Conservation (phyloP, 208 protist species). For the Phytomonas serpens region DNA sequence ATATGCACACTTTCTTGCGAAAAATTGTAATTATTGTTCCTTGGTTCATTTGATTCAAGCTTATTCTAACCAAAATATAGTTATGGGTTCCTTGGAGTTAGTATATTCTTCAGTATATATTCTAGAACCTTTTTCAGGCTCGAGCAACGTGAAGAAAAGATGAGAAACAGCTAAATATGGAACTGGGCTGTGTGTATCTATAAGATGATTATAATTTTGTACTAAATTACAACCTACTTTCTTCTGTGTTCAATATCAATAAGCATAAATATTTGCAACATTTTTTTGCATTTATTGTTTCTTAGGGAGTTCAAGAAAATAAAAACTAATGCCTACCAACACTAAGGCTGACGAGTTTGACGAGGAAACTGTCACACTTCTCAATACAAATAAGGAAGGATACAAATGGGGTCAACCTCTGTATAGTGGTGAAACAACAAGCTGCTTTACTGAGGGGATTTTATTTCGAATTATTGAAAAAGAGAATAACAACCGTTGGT, state of each 20-base stretch:
- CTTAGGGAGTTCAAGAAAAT: slow-evolving; percentile 11
- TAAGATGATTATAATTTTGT: slow-evolving; percentile 11
- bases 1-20: slow-evolving; percentile 6
- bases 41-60: slow-evolving; percentile 1
- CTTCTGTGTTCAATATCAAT: slow-evolving; percentile 13
- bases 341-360: slow-evolving; percentile 72
- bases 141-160: neutral
- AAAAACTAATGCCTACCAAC: slow-evolving; percentile 2
- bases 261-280: slow-evolving; percentile 9
- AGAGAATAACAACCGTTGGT: slow-evolving; percentile 53
- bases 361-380: slow-evolving; percentile 41
- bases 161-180: neutral
- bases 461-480: slow-evolving; percentile 68
- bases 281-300: slow-evolving; percentile 10
- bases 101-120: neutral
- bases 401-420: slow-evolving; percentile 23
- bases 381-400: slow-evolving; percentile 19
- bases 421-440: slow-evolving; percentile 41
- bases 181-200: slow-evolving; percentile 2
- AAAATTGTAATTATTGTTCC: slow-evolving; percentile 8
- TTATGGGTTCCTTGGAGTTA: neutral
- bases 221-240: slow-evolving; percentile 17
- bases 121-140: neutral
- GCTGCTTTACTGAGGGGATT: slow-evolving; percentile 59
- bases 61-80: slow-evolving; percentile 7